These are phyloP conservation scores for Clathrus columnatus DNA, from an alignment of 768 basidiomycete genomes.

Conservation along the genomic window DNA sequence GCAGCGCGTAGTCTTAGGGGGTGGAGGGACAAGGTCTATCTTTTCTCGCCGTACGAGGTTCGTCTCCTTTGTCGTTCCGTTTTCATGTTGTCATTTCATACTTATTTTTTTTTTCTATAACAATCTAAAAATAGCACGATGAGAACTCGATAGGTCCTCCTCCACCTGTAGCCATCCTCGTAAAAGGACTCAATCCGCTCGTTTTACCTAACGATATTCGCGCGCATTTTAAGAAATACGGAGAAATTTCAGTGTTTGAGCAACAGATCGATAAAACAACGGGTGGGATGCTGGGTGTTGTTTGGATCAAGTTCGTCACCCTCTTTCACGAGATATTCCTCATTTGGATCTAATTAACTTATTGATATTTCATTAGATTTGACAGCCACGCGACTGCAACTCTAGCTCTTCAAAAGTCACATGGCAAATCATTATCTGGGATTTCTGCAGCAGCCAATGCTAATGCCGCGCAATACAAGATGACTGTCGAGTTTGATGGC, in stretches of 20 bases:
- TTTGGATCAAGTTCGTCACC: conserved; percentile 53
- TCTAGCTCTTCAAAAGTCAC: conserved; percentile 52
- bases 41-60: conserved; percentile 8
- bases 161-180: conserved; percentile 65
- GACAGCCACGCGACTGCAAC: conserved; percentile 58
- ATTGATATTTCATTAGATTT: conserved; percentile 15
- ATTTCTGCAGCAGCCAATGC: conserved; percentile 27
- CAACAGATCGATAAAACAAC: conserved; percentile 69
- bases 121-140: conserved; percentile 59
- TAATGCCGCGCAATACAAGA: conserved; percentile 44
- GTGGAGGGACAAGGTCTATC: conserved; percentile 3
- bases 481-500: conserved; percentile 73
- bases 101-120: neutral
- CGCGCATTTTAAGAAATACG: conserved; percentile 55
- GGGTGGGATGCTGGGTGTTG: conserved; percentile 78
- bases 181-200: conserved; percentile 63
- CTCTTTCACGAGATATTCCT: neutral
- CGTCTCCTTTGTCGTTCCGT: neutral
- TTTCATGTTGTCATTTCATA: neutral
- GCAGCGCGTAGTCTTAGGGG: neutral
- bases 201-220: conserved; percentile 59
- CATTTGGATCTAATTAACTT: neutral
- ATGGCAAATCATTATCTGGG: conserved; percentile 52
- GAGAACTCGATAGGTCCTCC: conserved; percentile 59
- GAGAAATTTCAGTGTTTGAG: conserved; percentile 57